phyloP scores from a whole-genome alignment of 1,139 yeast species.

The Fermentozyma sake region DNA sequence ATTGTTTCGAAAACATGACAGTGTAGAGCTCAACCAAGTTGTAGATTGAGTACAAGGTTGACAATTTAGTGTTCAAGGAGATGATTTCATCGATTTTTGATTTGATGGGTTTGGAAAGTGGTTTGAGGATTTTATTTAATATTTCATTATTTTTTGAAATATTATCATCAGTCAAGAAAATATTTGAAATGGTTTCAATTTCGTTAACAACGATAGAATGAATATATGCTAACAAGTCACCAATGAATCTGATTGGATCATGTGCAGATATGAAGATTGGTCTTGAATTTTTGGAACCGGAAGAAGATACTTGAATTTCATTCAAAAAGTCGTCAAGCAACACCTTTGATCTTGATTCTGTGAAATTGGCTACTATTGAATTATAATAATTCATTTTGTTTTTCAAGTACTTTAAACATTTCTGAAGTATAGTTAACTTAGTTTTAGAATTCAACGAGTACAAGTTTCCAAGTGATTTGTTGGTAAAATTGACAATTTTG shows the following conservation, averaged over 20 bases:
- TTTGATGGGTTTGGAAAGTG: conserved; percentile 43
- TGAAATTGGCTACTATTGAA: conserved; percentile 41
- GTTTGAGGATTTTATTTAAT: conserved; percentile 41
- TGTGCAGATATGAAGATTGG: conserved; percentile 67
- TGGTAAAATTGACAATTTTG: conserved; percentile 37
- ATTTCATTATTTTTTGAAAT: conserved; percentile 21
- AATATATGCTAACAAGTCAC: conserved; percentile 85
- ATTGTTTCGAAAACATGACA: conserved; percentile 59
- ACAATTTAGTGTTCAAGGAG: conserved; percentile 57
- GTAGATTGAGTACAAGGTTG: conserved; percentile 53
- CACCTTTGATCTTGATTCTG: conserved; percentile 53
- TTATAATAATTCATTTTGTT: conserved; percentile 47
- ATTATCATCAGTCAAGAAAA: conserved; percentile 23
- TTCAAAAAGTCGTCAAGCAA: conserved; percentile 55
- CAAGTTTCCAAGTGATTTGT: conserved; percentile 32
- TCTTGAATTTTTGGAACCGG: conserved; percentile 42
- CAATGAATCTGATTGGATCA: conserved; percentile 78
- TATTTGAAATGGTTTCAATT: conserved; percentile 60
- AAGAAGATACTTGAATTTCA: conserved; percentile 56
- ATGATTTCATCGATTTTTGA: conserved; percentile 63
- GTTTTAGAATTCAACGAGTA: conserved; percentile 28
- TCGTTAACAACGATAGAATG: conserved; percentile 91
- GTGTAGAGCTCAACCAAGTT: conserved; percentile 64
- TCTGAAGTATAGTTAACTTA: conserved; percentile 27
- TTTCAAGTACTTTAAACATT: conserved; percentile 29